Conservation (phyloP, 176 grass and related monocot genomes). For the Bonia amplexicaulis region DNA sequence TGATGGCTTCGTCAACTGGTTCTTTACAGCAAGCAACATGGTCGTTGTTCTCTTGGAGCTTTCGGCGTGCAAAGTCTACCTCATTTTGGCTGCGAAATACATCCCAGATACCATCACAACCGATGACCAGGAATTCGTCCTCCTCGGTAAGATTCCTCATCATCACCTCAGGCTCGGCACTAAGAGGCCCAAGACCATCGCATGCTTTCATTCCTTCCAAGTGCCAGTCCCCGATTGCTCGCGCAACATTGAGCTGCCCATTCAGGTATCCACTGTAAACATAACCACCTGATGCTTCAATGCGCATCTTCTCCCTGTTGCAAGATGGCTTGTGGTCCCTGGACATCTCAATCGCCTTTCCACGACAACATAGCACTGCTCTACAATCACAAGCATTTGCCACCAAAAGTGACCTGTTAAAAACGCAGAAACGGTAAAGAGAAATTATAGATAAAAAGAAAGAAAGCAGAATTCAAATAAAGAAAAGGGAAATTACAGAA, state of each 20-base stretch:
- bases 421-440: not conserved
- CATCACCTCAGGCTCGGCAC: slow-evolving; percentile 82
- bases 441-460: not conserved
- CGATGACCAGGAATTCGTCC: slow-evolving; percentile 86
- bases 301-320: slow-evolving; percentile 57
- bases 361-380: slow-evolving; percentile 80
- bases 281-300: slow-evolving; percentile 73
- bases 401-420: slow-evolving; percentile 73
- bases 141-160: slow-evolving; percentile 63
- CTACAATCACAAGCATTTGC: slow-evolving; percentile 93
- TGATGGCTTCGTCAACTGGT: slow-evolving; percentile 77
- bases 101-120: slow-evolving; percentile 96
- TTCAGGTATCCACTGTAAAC: slow-evolving; percentile 83
- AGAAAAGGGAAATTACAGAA: not conserved
- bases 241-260: slow-evolving; percentile 70
- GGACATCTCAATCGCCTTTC: slow-evolving; percentile 82
- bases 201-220: slow-evolving; percentile 78
- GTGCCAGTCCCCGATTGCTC: slow-evolving; percentile 90
- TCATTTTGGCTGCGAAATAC: slow-evolving; percentile 93
- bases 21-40: slow-evolving; percentile 74
- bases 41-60: slow-evolving; percentile 85
- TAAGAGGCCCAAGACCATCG: slow-evolving; percentile 58
- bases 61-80: slow-evolving; percentile 80
- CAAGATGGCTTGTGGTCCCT: slow-evolving; percentile 81
- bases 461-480: not conserved